Conservation (phyloP, 176 grass and related monocot genomes). For the Rhynchospora breviuscula region DNA sequence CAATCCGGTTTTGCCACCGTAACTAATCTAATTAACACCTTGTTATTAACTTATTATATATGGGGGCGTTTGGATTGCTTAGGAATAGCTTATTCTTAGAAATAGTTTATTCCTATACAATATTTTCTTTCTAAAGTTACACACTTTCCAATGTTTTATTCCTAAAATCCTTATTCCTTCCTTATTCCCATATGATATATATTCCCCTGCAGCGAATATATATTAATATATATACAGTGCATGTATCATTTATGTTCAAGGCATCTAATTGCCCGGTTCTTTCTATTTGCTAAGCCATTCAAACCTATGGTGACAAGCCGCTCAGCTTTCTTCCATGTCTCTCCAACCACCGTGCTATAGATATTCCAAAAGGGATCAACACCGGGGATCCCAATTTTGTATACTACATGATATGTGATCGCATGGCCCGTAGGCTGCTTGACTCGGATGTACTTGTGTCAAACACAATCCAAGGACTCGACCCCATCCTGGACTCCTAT, state of each 20-base stretch:
- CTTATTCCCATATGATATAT: too few relatives aligned
- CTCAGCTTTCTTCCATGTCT: conserved; percentile 24
- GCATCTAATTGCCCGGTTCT: not conserved
- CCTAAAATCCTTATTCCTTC: too few relatives aligned
- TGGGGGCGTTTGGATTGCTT: too few relatives aligned
- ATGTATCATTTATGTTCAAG: not conserved
- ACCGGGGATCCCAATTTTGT: not conserved
- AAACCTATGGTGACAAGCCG: not conserved
- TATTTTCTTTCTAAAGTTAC: too few relatives aligned
- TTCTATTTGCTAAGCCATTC: not conserved
- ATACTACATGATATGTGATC: conserved; percentile 9
- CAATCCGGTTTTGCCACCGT: too few relatives aligned
- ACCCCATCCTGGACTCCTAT: conserved; percentile 9
- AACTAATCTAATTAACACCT: too few relatives aligned
- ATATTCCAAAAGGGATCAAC: conserved; percentile 27
- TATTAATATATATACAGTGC: not conserved
- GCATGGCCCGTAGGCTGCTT: conserved; percentile 12
- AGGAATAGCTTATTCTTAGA: too few relatives aligned
- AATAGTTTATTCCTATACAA: too few relatives aligned
- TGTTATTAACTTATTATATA: too few relatives aligned
- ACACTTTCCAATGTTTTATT: too few relatives aligned
- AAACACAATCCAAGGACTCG: conserved; percentile 22
- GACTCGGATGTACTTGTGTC: conserved; percentile 5
- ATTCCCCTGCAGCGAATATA: too few relatives aligned
- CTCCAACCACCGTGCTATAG: conserved; percentile 16